Conservation (phyloP, 2,329 filamentous ascomycete genomes). For the Penicillium sumatraense region DNA sequence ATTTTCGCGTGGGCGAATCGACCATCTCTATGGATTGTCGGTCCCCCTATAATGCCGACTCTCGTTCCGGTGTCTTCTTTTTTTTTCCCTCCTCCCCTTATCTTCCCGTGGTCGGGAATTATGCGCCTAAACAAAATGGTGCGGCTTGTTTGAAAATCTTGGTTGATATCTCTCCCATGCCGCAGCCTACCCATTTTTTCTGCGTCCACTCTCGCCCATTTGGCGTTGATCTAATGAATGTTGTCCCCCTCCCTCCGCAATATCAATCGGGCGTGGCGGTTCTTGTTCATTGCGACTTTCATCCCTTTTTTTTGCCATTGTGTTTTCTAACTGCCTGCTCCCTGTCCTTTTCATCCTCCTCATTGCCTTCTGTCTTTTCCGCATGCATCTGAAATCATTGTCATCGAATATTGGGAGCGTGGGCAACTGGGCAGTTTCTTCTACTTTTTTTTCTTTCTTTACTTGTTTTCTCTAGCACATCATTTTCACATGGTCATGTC, state of each 20-base stretch:
- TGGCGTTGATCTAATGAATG: constrained; percentile 28
- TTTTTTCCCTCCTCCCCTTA: too few relatives aligned
- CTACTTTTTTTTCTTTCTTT: constrained; percentile 3
- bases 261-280: constrained; percentile 16
- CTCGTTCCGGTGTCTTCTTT: constrained; percentile 17
- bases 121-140: constrained; percentile 16
- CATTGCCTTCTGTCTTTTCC: constrained; percentile 19
- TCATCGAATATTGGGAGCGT: constrained; percentile 35
- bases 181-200: constrained; percentile 3
- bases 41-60: constrained; percentile 5
- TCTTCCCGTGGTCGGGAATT: constrained; percentile 6
- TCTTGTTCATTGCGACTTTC: constrained; percentile 14
- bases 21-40: background rate
- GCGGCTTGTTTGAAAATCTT: constrained; percentile 18
- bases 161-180: constrained; percentile 10
- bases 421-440: constrained; percentile 28
- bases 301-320: constrained; percentile 15
- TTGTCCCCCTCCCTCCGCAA: constrained; percentile 7
- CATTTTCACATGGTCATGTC: constrained; percentile 29
- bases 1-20: constrained; percentile 3
- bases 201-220: constrained; percentile 4
- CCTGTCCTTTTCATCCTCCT: constrained; percentile 6
- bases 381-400: constrained; percentile 34
- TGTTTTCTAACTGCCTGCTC: constrained; percentile 13
- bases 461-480: constrained; percentile 37